A percentile compares a stretch with the other conserved stretches of the same genome.
phyloP scores from a whole-genome alignment of 192 early-diverging fungal genomes.

The Backusella tuberculispora region DNA sequence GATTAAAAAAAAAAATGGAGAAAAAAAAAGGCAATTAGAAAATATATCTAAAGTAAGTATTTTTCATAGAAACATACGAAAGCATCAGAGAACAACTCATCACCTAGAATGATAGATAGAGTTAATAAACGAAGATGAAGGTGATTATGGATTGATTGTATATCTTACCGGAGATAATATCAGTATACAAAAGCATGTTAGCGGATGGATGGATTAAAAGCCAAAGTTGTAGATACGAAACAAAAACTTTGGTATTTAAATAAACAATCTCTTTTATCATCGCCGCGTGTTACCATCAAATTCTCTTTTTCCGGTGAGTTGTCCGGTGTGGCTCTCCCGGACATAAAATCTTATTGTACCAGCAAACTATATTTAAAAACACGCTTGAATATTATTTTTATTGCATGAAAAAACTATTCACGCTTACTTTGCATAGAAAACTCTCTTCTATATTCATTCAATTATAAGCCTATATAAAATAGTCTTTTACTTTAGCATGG shows the following conservation, averaged over 20 bases:
- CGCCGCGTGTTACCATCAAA: background rate
- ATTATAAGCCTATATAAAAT: too few relatives aligned
- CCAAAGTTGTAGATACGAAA: background rate
- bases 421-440: too few relatives aligned
- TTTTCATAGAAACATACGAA: conserved; percentile 45
- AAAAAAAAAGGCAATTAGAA: background rate
- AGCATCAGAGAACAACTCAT: conserved; percentile 93
- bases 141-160: background rate
- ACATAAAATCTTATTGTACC: too few relatives aligned
- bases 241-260: background rate
- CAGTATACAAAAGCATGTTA: conserved; percentile 71
- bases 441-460: too few relatives aligned
- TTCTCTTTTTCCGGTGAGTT: background rate
- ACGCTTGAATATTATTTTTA: too few relatives aligned
- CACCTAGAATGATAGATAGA: conserved; percentile 50
- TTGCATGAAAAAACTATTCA: too few relatives aligned
- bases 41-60: background rate
- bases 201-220: conserved; percentile 34
- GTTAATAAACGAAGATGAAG: background rate
- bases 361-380: too few relatives aligned
- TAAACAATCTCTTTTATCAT: background rate
- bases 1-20: background rate
- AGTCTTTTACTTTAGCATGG: too few relatives aligned
- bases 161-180: conserved; percentile 66
- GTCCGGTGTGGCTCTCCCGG: background rate